Base-by-base conservation (phyloP, 345 rosid species). In the Pseudoturritis turrita region DNA sequence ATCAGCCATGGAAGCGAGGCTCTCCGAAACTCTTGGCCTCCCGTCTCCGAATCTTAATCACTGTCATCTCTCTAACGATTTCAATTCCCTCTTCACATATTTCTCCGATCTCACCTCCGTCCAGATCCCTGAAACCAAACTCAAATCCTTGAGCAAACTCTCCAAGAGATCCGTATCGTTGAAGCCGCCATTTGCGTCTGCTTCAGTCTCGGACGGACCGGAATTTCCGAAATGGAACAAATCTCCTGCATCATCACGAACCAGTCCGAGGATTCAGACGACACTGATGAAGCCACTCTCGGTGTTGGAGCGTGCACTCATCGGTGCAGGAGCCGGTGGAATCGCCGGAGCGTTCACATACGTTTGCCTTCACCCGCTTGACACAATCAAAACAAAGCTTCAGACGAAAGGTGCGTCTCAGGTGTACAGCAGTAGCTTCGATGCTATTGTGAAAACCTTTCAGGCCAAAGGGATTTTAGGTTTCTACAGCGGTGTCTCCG, bases 341-440 rank as follows among this genome's bases (percentile, higher is more conserved):
- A 79, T 94, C 46, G 96, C 97, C 2, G 96, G 97, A 4, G 98
- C 98, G 0, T 94, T 94, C 75, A 94, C 97, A 10, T 89, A 91
- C 76, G 90, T 88, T 10, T 87, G 96, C 62, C 88, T 94, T 12
- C 90, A 46, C 72, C 98, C 99, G 0, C 83, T 94, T 12, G 99
- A 94, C 68, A 83, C 96, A 11, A 82, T 94, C 82, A 89, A 91
- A 77, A 94, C 99, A 50, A 94, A 94, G 84, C 70, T 91, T 71
- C 97, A 94, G 52, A 87, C 99, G 0, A 91, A 83, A 81, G 99
- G 93, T 25, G 96, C 96, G 0, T 82, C 97, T 22, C 77, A 85
- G 78, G 39, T 89, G 21, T 94, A 91, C 70, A 73, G 68, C 11
- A 84, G 65, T 83, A 77, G 91, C 3, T 68, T 89, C 57, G 97